A percentile compares a stretch with the other conserved stretches of the same genome.
phyloP scores from a whole-genome alignment of 805 yeast species.

The Teunomyces stri region DNA sequence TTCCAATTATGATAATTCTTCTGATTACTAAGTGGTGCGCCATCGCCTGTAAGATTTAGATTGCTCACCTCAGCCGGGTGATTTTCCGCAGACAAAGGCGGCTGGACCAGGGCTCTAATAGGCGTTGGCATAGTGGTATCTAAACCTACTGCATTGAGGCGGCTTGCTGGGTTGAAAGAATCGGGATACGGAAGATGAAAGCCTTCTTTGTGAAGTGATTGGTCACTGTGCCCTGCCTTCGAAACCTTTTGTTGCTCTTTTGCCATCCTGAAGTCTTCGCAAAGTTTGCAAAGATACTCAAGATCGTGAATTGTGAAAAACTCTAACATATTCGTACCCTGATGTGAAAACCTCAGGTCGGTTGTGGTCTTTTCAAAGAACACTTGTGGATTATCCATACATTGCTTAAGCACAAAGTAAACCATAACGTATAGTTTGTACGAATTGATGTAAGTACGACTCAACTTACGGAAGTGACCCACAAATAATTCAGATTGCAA shows the following conservation, averaged over 20 bases:
- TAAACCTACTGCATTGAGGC: background rate
- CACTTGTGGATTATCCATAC: slow-evolving; percentile 38
- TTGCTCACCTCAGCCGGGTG: background rate
- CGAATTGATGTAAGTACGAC: slow-evolving; percentile 38
- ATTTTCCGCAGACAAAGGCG: background rate
- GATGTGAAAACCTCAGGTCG: slow-evolving; percentile 28
- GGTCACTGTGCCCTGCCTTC: background rate
- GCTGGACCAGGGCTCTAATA: background rate
- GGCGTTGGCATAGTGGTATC: background rate
- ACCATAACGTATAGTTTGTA: slow-evolving; percentile 41
- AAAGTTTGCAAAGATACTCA: slow-evolving; percentile 31
- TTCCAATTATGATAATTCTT: slow-evolving; percentile 6
- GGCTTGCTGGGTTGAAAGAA: background rate
- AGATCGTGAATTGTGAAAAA: slow-evolving; percentile 36
- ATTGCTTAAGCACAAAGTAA: slow-evolving; percentile 38
- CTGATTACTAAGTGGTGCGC: background rate
- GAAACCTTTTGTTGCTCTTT: slow-evolving; percentile 23
- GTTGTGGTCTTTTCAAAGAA: slow-evolving; percentile 31
- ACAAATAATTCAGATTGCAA: slow-evolving; percentile 42
- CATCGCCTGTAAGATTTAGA: background rate
- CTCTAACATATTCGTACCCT: slow-evolving; percentile 39
- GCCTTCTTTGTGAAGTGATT: background rate
- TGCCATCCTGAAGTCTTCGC: slow-evolving; percentile 39
- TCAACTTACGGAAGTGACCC: slow-evolving; percentile 39
- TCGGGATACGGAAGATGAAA: background rate